Evolutionary conservation across 2,329 filamentous ascomycete species (phyloP), one percentile per base, ranked within the genome.

Genomic region (Monilinia aucupariae): DNA sequence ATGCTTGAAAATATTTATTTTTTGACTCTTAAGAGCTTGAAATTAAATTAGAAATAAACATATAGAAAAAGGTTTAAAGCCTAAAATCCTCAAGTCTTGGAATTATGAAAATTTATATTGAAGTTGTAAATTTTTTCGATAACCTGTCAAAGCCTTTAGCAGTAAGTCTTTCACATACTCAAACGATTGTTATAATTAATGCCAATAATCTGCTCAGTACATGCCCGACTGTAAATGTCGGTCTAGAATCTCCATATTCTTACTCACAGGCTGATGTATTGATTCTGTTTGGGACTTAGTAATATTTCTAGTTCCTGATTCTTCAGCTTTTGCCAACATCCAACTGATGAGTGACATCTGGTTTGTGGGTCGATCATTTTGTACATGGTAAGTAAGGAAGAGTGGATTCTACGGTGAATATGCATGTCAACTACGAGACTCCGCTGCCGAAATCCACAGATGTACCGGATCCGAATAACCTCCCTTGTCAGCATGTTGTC

Each of bases 401-500:
- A 20, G 45, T 22, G 39, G n/a, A 54, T 45, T 10, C n/a, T 32
- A 22, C 1, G 30, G 41, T 13, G 34, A 34, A 47, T 34, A 47
- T 56, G n/a, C 52, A 54, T 34, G 41, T 47, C 12, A 12, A 32
- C 20, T 47, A 34, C 13, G 43, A 37, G 22, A 22, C 15, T 54
- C 52, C 37, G 37, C 51, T 34, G 25, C 30, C 15, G 17, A 41
- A 13, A 17, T 45, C 1, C 15, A 58, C 13, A 47, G 41, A 34
- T 25, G 54, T 47, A 47, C 54, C 54, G 54, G 54, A 47, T 58
- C 54, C 54, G 54, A 58, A 25, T 34, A 58, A 25, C 7, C 22
- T 15, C 25, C 30, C 41, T 15, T 58, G 41, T 58, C 41, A 56
- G 54, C 54, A 56, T 27, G 27, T 47, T 56, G 30, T 56, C 20